Evolutionary conservation across 768 basidiomycete genomes (phyloP).

Genomic region (Leucocoprinus leucothites): DNA sequence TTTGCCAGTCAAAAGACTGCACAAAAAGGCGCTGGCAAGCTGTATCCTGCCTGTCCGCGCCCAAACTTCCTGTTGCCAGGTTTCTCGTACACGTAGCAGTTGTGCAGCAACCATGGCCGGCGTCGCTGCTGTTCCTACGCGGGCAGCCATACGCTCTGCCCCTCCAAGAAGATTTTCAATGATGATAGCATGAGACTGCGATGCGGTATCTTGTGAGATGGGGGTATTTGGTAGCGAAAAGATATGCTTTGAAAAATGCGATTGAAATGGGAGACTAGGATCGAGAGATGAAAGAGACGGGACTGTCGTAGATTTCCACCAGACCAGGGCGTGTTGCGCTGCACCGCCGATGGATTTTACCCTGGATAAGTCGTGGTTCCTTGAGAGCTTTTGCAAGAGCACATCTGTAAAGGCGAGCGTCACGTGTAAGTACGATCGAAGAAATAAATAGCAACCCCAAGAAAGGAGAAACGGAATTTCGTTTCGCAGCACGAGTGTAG

Average conservation of each 20-base stretch:
- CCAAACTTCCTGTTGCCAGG: conserved; percentile 77
- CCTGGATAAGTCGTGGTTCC: conserved; percentile 65
- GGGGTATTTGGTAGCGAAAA: conserved; percentile 76
- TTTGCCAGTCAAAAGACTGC: conserved; percentile 67
- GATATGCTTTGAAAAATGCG: conserved; percentile 62
- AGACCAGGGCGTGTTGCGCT: conserved; percentile 81
- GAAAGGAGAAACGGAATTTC: conserved; percentile 59
- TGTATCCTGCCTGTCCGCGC: conserved; percentile 72
- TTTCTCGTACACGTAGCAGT: conserved; percentile 74
- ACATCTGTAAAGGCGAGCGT: conserved; percentile 44
- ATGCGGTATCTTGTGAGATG: conserved; percentile 75
- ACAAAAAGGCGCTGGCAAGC: conserved; percentile 73
- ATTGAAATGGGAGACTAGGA: conserved; percentile 63
- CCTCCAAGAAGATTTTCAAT: conserved; percentile 77
- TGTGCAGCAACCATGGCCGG: conserved; percentile 74
- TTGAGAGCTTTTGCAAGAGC: conserved; percentile 70
- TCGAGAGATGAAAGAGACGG: conserved; percentile 72
- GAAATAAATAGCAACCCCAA: conserved; percentile 24
- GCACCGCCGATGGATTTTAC: conserved; percentile 77
- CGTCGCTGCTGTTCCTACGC: conserved; percentile 71
- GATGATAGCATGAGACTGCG: conserved; percentile 72
- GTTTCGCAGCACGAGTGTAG: conserved; percentile 11
- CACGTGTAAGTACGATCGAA: conserved; percentile 30
- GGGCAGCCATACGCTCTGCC: conserved; percentile 71
- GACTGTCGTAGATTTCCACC: conserved; percentile 82